phyloP scores from a whole-genome alignment of 768 basidiomycete species.

The Pholiota microspora region DNA sequence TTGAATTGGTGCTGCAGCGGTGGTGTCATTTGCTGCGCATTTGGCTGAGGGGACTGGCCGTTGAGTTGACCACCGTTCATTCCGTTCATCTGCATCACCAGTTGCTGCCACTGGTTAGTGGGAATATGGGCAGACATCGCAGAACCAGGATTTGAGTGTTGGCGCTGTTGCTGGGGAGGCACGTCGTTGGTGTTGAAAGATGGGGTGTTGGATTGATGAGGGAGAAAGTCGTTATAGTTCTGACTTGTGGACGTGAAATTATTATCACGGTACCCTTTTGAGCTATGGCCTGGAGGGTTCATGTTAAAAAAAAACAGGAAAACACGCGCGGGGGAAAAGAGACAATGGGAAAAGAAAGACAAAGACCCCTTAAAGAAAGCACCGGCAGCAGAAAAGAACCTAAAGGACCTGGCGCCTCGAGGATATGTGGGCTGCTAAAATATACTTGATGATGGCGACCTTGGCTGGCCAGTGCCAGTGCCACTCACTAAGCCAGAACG shows the following conservation, averaged over 20 bases:
- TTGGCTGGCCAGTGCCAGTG: too few relatives aligned
- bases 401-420: not conserved
- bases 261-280: constrained; percentile 29
- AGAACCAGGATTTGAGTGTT: constrained; percentile 16
- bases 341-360: not conserved
- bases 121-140: constrained; percentile 25
- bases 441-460: not conserved
- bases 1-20: constrained; percentile 21
- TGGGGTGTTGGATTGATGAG: constrained; percentile 17
- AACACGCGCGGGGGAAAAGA: not conserved
- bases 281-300: constrained; percentile 20
- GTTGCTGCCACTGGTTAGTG: constrained; percentile 28
- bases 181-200: constrained; percentile 14
- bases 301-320: constrained; percentile 19
- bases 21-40: constrained; percentile 19
- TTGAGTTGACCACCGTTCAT: constrained; percentile 17
- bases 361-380: not conserved
- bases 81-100: constrained; percentile 19
- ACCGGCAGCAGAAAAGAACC: not conserved
- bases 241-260: constrained; percentile 34
- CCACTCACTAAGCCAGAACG: not conserved
- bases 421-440: not conserved
- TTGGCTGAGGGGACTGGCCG: constrained; percentile 2
- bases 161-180: constrained; percentile 14
- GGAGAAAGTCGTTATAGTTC: constrained; percentile 28